Evolutionary conservation across 306 rosid genomes (phyloP), one percentile per base, ranked within the genome.

Genomic region (Delonix regia): DNA sequence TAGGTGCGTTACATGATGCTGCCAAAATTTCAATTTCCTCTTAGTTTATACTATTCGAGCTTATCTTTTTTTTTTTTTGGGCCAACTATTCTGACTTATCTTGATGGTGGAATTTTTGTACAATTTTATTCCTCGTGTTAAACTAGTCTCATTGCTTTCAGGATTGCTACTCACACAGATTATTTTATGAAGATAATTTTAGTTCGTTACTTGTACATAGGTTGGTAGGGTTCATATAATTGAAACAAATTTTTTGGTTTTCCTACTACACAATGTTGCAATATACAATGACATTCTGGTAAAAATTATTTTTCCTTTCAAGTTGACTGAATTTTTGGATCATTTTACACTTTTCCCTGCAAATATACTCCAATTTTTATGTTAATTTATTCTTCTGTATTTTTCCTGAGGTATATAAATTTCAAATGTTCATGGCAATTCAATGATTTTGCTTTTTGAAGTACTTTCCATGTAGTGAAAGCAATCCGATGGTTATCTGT

Each of bases 151-250:
- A 49, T 67, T 71, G 53, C 59, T 61, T 73, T 76, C 47, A 39
- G 48, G 28, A 71, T 67, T 55, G 24, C 48, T 27, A 25, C 53
- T 59, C 45, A 28, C 77, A 22, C 22, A 30, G 24, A 39, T 81
- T 77, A 38, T 62, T 67, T 8, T 27, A 45, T 51, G 24, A 52
- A 53, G 67, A 59, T 22, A 71, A 45, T 41, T 67, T 53, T 56
- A 71, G 47, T 62, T 62, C 59, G 44, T 62, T 68, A 44, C 65
- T 70, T 81, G 73, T 55, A 55, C 61, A 73, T 61, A 36, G 72
- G 61, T 24, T 66, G 44, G 68, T 60, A 49, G 72, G 12, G 42
- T 48, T 83, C 60, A 38, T 73, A 41, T 49, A 51, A 80, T 38
- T 21, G 48, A 52, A 60, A 69, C 9, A 47, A 69, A 44, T 77